Conservation (phyloP, 2,329 filamentous ascomycete genomes). For the Talaromyces piceae region DNA sequence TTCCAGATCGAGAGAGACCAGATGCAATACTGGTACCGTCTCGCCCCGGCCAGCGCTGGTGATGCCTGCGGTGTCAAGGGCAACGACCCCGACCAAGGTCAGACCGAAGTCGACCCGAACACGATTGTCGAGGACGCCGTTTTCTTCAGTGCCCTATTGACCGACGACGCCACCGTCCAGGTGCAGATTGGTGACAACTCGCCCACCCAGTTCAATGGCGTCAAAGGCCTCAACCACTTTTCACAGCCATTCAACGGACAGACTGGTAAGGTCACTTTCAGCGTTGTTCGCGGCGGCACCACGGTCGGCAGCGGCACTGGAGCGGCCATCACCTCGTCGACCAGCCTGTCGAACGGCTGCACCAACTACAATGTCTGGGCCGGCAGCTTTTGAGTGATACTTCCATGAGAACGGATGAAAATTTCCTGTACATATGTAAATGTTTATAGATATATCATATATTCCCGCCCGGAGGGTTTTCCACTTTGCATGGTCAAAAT, state of each 20-base stretch:
- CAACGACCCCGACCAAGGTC: conserved; percentile 25
- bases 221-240: conserved; percentile 25
- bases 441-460: no score
- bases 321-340: conserved; percentile 21
- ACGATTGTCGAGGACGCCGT: conserved; percentile 25
- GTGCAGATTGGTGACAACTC: conserved; percentile 23
- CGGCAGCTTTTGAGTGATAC: conserved; percentile 7
- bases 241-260: conserved; percentile 26
- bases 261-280: conserved; percentile 21
- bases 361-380: conserved; percentile 11
- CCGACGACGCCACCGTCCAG: conserved; percentile 19
- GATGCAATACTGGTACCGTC: conserved; percentile 31
- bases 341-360: conserved; percentile 8
- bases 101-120: conserved; percentile 18
- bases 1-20: conserved; percentile 9
- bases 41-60: conserved; percentile 22
- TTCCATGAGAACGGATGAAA: neutral
- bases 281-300: conserved; percentile 19
- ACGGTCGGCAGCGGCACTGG: conserved; percentile 19
- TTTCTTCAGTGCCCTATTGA: conserved; percentile 24
- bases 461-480: no score
- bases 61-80: conserved; percentile 24
- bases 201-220: conserved; percentile 15
- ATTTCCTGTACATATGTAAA: neutral
- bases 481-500: no score